phyloP scores from a whole-genome alignment of 2,329 filamentous ascomycete species.

The Tympanopsis confertula region DNA sequence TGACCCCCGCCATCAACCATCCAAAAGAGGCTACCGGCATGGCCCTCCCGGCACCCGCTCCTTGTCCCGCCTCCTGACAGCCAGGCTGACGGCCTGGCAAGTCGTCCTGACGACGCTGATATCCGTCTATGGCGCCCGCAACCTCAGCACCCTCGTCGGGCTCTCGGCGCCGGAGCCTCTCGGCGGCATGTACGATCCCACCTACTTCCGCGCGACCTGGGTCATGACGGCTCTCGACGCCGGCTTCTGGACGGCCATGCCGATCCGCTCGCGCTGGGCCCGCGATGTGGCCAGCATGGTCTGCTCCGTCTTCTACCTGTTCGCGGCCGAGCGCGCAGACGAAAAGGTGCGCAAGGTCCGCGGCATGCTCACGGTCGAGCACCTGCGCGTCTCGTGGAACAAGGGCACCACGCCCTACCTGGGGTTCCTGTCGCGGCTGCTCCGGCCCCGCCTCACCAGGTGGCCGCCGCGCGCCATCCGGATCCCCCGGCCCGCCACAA shows the following conservation, averaged over 20 bases:
- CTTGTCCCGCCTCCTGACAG: conserved; percentile 61
- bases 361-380: conserved; percentile 76
- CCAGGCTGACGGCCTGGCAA: conserved; percentile 76
- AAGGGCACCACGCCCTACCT: conserved; percentile 86
- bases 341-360: conserved; percentile 91
- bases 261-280: conserved; percentile 66
- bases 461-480: conserved; percentile 74
- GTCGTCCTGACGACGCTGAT: conserved; percentile 77
- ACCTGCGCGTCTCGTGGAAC: conserved; percentile 88
- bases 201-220: conserved; percentile 95
- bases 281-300: conserved; percentile 72
- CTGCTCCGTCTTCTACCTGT: conserved; percentile 81
- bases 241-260: conserved; percentile 98
- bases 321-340: conserved; percentile 86
- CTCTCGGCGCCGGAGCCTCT: conserved; percentile 88
- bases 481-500: conserved; percentile 69
- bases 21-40: conserved; percentile 65
- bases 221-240: conserved; percentile 87
- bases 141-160: conserved; percentile 85
- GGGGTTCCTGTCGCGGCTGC: conserved; percentile 54
- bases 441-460: conserved; percentile 68
- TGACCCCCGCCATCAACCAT: conserved; percentile 9
- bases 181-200: conserved; percentile 81
- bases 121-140: conserved; percentile 81
- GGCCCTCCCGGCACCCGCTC: conserved; percentile 67